Evolutionary conservation across 371 early-diverging fungal genomes (phyloP).

Genomic region (Mitosporidium daphniae): DNA sequence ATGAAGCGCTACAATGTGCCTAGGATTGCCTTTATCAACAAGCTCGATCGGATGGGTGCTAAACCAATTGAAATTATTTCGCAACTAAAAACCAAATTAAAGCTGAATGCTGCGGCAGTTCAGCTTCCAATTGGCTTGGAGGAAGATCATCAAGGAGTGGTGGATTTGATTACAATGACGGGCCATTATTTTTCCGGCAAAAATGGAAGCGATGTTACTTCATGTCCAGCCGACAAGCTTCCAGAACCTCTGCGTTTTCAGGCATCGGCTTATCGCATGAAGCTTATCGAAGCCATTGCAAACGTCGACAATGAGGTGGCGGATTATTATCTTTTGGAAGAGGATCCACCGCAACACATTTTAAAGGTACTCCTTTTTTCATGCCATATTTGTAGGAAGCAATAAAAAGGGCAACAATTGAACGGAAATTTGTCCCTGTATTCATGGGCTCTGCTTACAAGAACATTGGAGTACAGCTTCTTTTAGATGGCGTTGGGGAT

Average conservation of each 20-base stretch:
- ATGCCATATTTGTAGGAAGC: too few relatives aligned
- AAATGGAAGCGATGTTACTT: slow-evolving; percentile 19
- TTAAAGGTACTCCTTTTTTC: too few relatives aligned
- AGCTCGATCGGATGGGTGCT: slow-evolving; percentile 46
- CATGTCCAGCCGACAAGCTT: slow-evolving; percentile 13
- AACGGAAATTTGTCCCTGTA: too few relatives aligned
- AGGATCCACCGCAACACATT: too few relatives aligned
- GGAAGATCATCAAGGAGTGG: slow-evolving; percentile 48
- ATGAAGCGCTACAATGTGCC: too few relatives aligned
- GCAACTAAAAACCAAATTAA: slow-evolving; percentile 47
- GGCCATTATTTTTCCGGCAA: slow-evolving; percentile 53
- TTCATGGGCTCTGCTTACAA: too few relatives aligned
- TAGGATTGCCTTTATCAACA: too few relatives aligned
- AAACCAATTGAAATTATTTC: slow-evolving; percentile 63
- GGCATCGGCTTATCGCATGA: slow-evolving; percentile 25
- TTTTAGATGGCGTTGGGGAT: too few relatives aligned
- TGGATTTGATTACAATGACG: slow-evolving; percentile 45
- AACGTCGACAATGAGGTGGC: slow-evolving; percentile 44
- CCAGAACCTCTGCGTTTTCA: slow-evolving; percentile 31
- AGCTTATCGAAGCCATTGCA: slow-evolving; percentile 42
- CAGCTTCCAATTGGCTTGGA: slow-evolving; percentile 74
- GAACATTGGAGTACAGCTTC: too few relatives aligned
- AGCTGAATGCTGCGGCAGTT: slow-evolving; percentile 45
- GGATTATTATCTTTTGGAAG: slow-evolving; percentile 34
- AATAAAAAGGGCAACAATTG: too few relatives aligned